Evolutionary conservation across 192 early-diverging fungal species (phyloP), one percentile per base, ranked within the genome.

Genomic region (Coemansia sp.): DNA sequence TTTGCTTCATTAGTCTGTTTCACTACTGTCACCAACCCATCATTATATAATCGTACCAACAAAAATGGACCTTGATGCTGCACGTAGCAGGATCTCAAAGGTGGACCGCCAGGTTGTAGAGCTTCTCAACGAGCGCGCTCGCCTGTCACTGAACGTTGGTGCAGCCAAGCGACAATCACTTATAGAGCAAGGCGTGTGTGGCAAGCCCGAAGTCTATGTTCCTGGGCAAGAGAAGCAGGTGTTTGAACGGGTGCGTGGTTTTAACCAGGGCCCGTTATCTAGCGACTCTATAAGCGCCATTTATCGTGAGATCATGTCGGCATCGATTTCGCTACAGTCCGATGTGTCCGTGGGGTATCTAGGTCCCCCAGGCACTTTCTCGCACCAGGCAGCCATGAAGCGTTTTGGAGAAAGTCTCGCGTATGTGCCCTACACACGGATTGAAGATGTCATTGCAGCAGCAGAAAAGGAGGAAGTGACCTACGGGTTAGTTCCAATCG

Each of bases 401-500:
- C 76, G 86, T 54, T 94, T 96, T 69, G 91, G 89, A 3, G 90
- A 96, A 66, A 87, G 88, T 59, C 84, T 93, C 0, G 83, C 79
- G 7, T 90, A 90, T 67, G 78, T 88, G 8, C 83, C 89, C 4
- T 84, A 89, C 54, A 69, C 75, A 27, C 81, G 83, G 32, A 91
- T 94, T 31, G 78, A 85, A 64, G 93, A 92, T 58, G 90, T 98
- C 1, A 90, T 96, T 71, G 82, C 78, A 22, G 88, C 89, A 0
- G 90, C 92, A 1, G 89, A 88, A 65, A 83, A 84, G 8, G 88
- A 89, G 24, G 83, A 82, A 25, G 82, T 86, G 3, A 91, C 89
- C n/a, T 97, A 94, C 64, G 94, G 94, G 6, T 74, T 98, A 56
- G 89, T 98, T 5, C 96, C 96, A 2, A 93, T 94, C 71, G 96